These are phyloP conservation scores for Mycena epipterygia DNA, from an alignment of 768 basidiomycete genomes.

Conservation along the genomic window DNA sequence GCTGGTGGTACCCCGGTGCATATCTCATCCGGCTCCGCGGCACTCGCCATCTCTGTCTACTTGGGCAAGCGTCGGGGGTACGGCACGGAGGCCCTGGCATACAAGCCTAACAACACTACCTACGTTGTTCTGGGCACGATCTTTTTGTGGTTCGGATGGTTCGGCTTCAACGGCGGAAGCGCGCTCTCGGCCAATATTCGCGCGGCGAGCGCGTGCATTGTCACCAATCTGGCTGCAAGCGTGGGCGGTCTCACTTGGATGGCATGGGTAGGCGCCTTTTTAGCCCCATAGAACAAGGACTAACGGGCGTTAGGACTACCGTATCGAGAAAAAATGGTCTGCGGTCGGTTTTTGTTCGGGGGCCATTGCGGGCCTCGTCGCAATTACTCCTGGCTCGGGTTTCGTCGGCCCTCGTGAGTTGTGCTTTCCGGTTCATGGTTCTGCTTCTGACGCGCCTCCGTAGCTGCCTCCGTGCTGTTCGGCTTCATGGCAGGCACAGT, in stretches of 20 bases:
- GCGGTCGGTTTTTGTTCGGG: slow-evolving; percentile 97
- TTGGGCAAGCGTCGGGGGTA: slow-evolving; percentile 69
- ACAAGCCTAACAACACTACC: slow-evolving; percentile 94
- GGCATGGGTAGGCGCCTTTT: slow-evolving; percentile 73
- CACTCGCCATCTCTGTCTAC: slow-evolving; percentile 85
- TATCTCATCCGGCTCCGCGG: slow-evolving; percentile 93
- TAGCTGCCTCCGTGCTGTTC: slow-evolving; percentile 88
- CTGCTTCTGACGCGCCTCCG: neutral
- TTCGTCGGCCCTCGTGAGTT: slow-evolving; percentile 81
- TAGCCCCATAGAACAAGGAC: neutral
- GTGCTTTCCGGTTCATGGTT: neutral
- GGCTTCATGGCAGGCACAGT: slow-evolving; percentile 87
- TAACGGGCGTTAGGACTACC: slow-evolving; percentile 73
- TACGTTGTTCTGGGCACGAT: slow-evolving; percentile 95
- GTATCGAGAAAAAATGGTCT: slow-evolving; percentile 94
- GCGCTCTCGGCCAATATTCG: slow-evolving; percentile 91
- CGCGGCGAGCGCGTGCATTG: slow-evolving; percentile 90
- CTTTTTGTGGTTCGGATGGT: slow-evolving; percentile 88
- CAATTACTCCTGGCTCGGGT: slow-evolving; percentile 89
- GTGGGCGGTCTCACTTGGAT: slow-evolving; percentile 94
- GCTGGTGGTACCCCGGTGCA: slow-evolving; percentile 90
- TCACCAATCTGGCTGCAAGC: slow-evolving; percentile 92
- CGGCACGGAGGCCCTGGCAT: slow-evolving; percentile 69
- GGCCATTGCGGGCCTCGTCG: slow-evolving; percentile 90
- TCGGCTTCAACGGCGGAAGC: slow-evolving; percentile 95